These are phyloP conservation scores for Linnemannia zychae DNA, from an alignment of 192 early-diverging fungal genomes.

Conservation along the genomic window DNA sequence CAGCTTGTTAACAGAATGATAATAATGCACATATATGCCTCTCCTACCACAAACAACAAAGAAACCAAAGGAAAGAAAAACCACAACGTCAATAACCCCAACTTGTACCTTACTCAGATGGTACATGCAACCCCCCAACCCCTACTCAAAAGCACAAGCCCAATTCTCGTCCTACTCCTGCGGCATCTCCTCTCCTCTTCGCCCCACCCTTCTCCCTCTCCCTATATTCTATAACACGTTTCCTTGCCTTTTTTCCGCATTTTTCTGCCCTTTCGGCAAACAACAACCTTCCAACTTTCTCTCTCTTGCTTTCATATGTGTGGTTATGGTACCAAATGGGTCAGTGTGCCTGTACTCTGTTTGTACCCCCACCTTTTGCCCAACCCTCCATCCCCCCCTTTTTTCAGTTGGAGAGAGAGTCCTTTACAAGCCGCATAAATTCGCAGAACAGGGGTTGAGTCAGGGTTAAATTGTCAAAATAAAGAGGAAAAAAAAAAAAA, in stretches of 20 bases:
- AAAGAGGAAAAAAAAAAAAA: no score
- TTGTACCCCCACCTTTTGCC: background rate
- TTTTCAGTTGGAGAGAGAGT: constrained; percentile 1
- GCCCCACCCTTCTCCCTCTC: no score
- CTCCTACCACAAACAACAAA: background rate
- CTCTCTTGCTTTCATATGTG: background rate
- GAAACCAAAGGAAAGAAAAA: background rate
- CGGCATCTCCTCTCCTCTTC: no score
- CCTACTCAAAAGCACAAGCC: background rate
- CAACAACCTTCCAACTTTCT: background rate
- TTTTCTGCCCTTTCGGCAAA: background rate
- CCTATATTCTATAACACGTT: no score
- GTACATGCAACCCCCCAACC: background rate
- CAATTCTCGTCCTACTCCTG: no score
- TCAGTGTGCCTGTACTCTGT: background rate
- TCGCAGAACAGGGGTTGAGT: no score
- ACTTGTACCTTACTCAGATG: no score
- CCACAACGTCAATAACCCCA: background rate
- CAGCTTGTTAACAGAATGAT: background rate
- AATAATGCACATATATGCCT: background rate
- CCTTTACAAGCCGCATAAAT: no score
- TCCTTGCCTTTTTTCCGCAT: no score
- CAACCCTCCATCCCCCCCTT: no score
- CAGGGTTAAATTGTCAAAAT: no score
- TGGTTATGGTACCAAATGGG: constrained; percentile 5